Evolutionary conservation across 352 stramenopile genomes (phyloP), one percentile per base, ranked within the genome.

Genomic region (Globisporangium middletonii): DNA sequence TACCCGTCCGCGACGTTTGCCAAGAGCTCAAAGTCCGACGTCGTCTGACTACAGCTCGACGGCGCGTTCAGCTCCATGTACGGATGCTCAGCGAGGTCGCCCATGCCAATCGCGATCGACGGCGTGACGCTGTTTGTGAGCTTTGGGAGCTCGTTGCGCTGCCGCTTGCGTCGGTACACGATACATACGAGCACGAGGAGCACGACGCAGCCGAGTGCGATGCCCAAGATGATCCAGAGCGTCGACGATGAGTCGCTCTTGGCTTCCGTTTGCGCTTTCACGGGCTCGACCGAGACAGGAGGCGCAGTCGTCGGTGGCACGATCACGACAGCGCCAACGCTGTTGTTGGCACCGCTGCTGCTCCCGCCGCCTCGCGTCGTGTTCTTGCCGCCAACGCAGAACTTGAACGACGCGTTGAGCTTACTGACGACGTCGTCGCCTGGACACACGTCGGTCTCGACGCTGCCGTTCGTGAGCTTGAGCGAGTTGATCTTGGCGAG

Each of bases 21-120:
- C 11, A 91, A 60, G 47, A 91, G 68, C 58, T 87, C 74, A 53
- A 89, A 89, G 50, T 89, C 80, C 35, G 80, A 89, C 26, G 80
- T 87, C 33, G 76, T 89, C 42, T 80, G 73, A 54, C 81, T 91
- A 26, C 78, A 91, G 30, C 57, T 67, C 42, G 75, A 80, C n/a
- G 62, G 65, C 23, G 68, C 48, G 33, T 68, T 63, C 41, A 86
- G 55, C 42, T 83, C 72, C 69, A 83, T 76, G 60, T 86, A 86
- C 33, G 76, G 73, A 42, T 86, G 73, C 16, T 86, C 72, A 0
- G 68, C 73, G 56, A 86, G 53, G 44, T 86, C 73, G 9, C 76
- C 65, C 69, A 86, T 79, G n/a, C 76, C 72, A 57, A 83, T 75
- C 27, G 67, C 67, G 50, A 83, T 82, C 33, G 69, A 77, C 55